Base-by-base conservation (phyloP, 106 monocot genomes). In the Triglochin maritima region DNA sequence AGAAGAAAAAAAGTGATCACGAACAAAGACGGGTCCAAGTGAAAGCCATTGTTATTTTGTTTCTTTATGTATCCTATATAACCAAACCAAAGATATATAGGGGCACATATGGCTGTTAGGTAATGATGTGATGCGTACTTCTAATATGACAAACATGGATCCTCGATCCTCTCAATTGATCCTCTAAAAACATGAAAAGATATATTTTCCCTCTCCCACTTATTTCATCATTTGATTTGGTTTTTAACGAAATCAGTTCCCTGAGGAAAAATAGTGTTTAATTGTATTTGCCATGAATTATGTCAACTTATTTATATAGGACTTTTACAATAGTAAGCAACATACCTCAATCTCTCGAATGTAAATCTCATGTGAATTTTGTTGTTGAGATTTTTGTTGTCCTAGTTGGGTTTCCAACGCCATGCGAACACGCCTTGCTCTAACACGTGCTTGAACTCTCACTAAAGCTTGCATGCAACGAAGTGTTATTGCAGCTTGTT, bases 391-490 rank as follows among this genome's bases (percentile, higher is more conserved):
- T 50, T 67, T 72, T 60, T 86, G 89, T 57, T 86, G 78, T 14
- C 87, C 85, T 46, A 76, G 9, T 63, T 87, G 95, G 71, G 67
- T 87, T 76, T 90, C 95, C 48, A 95, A 74, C 62, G 90, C 81
- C 47, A 83, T 77, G 10, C 95, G 84, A 46, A 89, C 95, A 73
- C 95, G 76, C 62, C 90, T 87, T 66, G 89, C 95, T 77, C 95
- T 82, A 9, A 90, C 87, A 71, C 90, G 95, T 50, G 95, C 95
- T 63, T 90, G 95, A 59, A 90, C 90, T 76, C 90, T 81, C 10
- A 95, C 95, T 17, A 90, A 62, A 14, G 95, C 89, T 83, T 95
- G 90, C 95, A 95, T 90, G 54, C 89, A 87, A 44, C 81, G 85
- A 72, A 90, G 85, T 57, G 94, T 89, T 63, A 83, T 80, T 56